A percentile compares a stretch with the other conserved stretches of the same genome.
Evolutionary conservation across 129 eudicot genomes (phyloP).

Genomic region (Tanacetum coccineum): DNA sequence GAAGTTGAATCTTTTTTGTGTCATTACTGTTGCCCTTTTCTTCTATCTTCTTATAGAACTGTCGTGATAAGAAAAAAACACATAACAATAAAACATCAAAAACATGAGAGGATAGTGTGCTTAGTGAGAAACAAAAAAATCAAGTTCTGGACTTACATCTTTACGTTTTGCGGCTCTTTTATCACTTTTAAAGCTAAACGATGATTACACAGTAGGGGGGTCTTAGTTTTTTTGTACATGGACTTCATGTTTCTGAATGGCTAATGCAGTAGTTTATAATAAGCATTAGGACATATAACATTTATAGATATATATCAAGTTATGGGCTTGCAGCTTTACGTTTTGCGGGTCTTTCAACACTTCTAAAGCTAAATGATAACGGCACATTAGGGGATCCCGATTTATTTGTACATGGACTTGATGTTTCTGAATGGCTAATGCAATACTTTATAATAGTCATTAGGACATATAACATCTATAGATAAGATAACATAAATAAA

Average conservation of each 20-base stretch:
- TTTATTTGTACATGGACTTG: slow-evolving; percentile 31
- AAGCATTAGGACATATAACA: too few species aligned
- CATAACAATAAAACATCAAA: slow-evolving; percentile 12
- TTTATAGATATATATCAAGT: too few species aligned
- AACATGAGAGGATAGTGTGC: not conserved
- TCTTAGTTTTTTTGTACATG: too few species aligned
- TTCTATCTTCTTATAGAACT: slow-evolving; percentile 68
- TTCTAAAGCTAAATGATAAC: slow-evolving; percentile 62
- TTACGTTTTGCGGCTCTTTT: too few species aligned
- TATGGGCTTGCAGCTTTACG: too few species aligned
- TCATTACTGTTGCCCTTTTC: slow-evolving; percentile 34
- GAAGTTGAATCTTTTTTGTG: too few species aligned
- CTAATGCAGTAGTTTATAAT: too few species aligned
- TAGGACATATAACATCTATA: not conserved
- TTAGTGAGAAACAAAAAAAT: too few species aligned
- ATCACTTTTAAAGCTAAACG: too few species aligned
- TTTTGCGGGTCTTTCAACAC: slow-evolving; percentile 88
- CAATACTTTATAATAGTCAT: slow-evolving; percentile 8
- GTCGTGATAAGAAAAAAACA: slow-evolving; percentile 6
- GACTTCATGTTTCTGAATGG: too few species aligned
- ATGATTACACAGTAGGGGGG: too few species aligned
- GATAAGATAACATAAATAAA: not conserved
- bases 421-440: slow-evolving; percentile 40
- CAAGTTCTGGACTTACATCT: slow-evolving; percentile 47
- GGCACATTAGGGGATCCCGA: slow-evolving; percentile 41